phyloP scores from a whole-genome alignment of 148 eudicot genomes.

The Chenopodium berlandieri region DNA sequence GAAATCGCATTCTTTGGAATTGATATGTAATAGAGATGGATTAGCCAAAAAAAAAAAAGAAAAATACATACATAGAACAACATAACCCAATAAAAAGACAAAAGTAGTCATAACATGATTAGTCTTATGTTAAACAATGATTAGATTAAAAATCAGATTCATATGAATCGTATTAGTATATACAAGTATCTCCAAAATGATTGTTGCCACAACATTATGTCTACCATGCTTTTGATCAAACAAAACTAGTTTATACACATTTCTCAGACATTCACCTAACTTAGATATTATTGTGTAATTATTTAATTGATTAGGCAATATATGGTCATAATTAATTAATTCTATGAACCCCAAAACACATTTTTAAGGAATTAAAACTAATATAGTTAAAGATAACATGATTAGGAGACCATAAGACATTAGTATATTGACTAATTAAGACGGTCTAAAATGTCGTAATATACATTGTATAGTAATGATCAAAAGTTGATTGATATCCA shows the following conservation, averaged over 20 bases:
- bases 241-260: slow-evolving; percentile 14
- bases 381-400: not conserved
- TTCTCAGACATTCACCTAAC: slow-evolving; percentile 21
- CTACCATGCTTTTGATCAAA: not conserved
- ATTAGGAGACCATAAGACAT: slow-evolving; percentile 8
- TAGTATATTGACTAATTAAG: not conserved
- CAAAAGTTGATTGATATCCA: not conserved
- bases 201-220: slow-evolving; percentile 8
- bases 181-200: not conserved
- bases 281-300: slow-evolving; percentile 1
- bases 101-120: slow-evolving; percentile 3
- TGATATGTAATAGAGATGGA: not conserved
- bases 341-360: not conserved
- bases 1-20: slow-evolving; percentile 1
- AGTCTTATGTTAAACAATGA: not conserved
- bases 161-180: not conserved
- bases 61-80: not conserved
- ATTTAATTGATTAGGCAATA: not conserved
- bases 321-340: not conserved
- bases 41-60: not conserved
- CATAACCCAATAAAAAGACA: not conserved
- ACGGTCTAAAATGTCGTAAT: not conserved
- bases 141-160: not conserved
- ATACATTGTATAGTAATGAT: not conserved
- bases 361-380: too few species aligned